Conservation (phyloP, 2,329 filamentous ascomycete species). For the Lasiodiplodia sp. region DNA sequence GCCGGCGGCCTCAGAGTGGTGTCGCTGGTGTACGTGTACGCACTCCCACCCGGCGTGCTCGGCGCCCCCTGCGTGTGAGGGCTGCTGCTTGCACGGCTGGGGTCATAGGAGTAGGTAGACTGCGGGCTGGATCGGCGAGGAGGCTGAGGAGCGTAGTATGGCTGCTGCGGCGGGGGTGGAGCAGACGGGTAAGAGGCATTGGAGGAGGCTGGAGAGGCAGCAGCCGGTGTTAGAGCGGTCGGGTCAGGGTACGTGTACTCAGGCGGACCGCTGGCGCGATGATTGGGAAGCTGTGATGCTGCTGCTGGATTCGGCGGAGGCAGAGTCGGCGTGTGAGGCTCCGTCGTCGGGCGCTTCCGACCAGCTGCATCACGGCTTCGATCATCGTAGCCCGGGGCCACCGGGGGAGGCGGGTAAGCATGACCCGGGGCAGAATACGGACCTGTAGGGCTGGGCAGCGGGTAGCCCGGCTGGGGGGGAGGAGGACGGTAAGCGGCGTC, state of each 20-base stretch:
- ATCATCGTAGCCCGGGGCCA: constrained; percentile 44
- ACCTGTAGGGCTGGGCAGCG: constrained; percentile 55
- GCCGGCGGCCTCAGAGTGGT: constrained; percentile 41
- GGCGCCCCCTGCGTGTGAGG: constrained; percentile 49
- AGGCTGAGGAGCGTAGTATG: constrained; percentile 50
- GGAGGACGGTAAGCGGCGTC: constrained; percentile 39
- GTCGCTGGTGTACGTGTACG: constrained; percentile 39
- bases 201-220: constrained; percentile 53
- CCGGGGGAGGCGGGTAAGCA: constrained; percentile 40
- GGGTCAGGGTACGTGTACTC: constrained; percentile 54
- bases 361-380: constrained; percentile 46
- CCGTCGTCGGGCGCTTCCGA: constrained; percentile 56
- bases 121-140: constrained; percentile 52
- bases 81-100: constrained; percentile 51
- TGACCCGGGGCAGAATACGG: constrained; percentile 46
- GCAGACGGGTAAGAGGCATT: constrained; percentile 49
- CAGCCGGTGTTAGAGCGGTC: constrained; percentile 52
- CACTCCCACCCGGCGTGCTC: constrained; percentile 44
- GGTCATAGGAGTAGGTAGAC: constrained; percentile 51
- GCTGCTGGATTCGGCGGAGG: constrained; percentile 56
- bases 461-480: constrained; percentile 50
- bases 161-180: constrained; percentile 41
- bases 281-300: constrained; percentile 50
- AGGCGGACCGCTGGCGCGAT: constrained; percentile 36
- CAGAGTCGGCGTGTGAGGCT: constrained; percentile 59